Evolutionary conservation across 306 rosid species (phyloP), one percentile per base, ranked within the genome.

Genomic region (Cotoneaster glaucophyllus): DNA sequence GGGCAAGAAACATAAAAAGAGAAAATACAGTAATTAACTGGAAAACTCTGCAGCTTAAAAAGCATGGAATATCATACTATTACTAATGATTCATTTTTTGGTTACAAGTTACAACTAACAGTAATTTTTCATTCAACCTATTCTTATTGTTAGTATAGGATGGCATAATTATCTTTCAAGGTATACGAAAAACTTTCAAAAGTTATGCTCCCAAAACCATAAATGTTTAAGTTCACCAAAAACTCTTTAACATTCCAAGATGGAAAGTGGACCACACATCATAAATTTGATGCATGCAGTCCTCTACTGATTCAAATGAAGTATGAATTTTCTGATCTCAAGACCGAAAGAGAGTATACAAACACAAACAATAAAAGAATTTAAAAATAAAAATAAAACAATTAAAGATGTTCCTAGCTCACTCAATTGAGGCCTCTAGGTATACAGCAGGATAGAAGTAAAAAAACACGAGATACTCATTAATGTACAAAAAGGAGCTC

Each of bases 11-110:
- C 5, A 72, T 34, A 18, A 52, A 57, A 69, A 52, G 2, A 37
- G 19, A 69, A 76, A 28, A 22, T 22, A 78, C 72, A 61, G 74
- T 53, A 73, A 61, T 75, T 21, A 66, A 58, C n/a, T 24, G 41
- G n/a, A 4, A 18, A n/a, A 50, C 8, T 37, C 18, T 19, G 59
- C n/a, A 44, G 62, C 25, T 65, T 22, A 26, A 37, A 39, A 57
- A 45, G 21, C 61, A 69, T 52, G 13, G 31, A 22, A 45, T 24
- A 79, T 79, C 39, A 58, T n/a, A 56, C 26, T 4, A 31, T 13
- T 44, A n/a, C 11, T 53, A 61, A 22, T 32, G 31, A 77, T 43
- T 26, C 39, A 4, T 5, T 48, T 48, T 48, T 4, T 7, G n/a
- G n/a, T n/a, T n/a, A n/a, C n/a, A n/a, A 19, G 53, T 15, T 15